phyloP scores from a whole-genome alignment of 1,284 basidiomycete genomes.

The Hortiboletus rubellus region DNA sequence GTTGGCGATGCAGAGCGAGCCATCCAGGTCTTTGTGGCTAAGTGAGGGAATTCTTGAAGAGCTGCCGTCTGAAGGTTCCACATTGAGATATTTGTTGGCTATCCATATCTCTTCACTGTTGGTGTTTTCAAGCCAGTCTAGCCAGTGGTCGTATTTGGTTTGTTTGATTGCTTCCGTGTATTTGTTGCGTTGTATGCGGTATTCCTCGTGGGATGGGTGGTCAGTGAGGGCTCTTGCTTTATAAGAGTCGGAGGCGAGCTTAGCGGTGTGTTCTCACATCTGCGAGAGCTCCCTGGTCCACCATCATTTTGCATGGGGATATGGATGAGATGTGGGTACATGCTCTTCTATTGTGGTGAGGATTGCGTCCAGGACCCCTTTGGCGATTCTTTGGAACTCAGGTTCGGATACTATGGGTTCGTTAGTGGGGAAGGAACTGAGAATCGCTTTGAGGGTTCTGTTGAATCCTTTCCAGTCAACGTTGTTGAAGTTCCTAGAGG shows the following conservation, averaged over 20 bases:
- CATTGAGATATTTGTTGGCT: neutral
- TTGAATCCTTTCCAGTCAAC: neutral
- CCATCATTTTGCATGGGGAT: constrained; percentile 9
- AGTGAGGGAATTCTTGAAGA: neutral
- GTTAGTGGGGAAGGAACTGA: fast-evolving
- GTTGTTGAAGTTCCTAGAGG: neutral
- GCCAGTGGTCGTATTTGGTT: neutral
- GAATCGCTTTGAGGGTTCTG: neutral
- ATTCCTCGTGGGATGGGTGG: neutral
- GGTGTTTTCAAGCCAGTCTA: neutral
- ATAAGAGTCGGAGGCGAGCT: fast-evolving
- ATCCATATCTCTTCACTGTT: neutral
- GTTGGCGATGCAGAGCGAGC: fast-evolving
- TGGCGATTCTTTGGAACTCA: neutral
- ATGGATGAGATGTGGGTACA: constrained; percentile 24
- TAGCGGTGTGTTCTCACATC: constrained; percentile 22
- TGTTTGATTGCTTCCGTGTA: neutral
- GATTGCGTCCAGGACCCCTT: neutral
- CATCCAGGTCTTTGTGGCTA: neutral
- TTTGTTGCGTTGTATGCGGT: neutral
- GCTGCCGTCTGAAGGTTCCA: neutral
- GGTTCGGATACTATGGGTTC: neutral
- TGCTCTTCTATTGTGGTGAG: neutral
- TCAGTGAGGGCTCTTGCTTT: neutral
- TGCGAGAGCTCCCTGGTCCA: constrained; percentile 19